phyloP scores from a whole-genome alignment of 2,329 filamentous ascomycete genomes.

The Neofusicoccum sp. region DNA sequence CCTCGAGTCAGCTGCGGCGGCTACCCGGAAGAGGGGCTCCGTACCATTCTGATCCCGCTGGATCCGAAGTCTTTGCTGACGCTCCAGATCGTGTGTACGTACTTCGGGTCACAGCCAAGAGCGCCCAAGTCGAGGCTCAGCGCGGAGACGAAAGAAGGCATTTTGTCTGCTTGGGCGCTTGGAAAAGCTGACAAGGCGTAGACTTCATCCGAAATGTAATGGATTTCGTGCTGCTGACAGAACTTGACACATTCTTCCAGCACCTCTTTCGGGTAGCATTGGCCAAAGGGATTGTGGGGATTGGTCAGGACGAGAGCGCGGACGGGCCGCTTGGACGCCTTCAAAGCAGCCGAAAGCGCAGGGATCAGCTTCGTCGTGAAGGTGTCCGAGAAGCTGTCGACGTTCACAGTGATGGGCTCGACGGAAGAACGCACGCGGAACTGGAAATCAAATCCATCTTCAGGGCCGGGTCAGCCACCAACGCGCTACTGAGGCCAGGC shows the following conservation, averaged over 20 bases:
- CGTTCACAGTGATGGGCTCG: conserved; percentile 22
- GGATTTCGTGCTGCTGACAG: conserved; percentile 30
- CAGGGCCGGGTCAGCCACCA: neutral
- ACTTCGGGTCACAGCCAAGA: conserved; percentile 20
- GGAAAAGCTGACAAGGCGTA: conserved; percentile 34
- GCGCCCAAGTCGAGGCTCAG: conserved; percentile 24
- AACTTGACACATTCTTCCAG: conserved; percentile 28
- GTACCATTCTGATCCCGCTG: conserved; percentile 31
- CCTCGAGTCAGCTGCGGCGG: too few species aligned
- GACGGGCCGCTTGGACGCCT: conserved; percentile 25
- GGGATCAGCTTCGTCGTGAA: conserved; percentile 21
- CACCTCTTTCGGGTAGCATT: conserved; percentile 27
- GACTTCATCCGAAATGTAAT: conserved; percentile 37
- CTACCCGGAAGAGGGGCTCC: neutral
- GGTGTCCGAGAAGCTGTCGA: conserved; percentile 19
- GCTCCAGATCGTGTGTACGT: conserved; percentile 34
- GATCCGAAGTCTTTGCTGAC: conserved; percentile 35
- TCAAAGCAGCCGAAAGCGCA: conserved; percentile 20
- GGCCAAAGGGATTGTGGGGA: conserved; percentile 43
- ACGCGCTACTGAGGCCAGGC: too few species aligned
- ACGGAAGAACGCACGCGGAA: conserved; percentile 21
- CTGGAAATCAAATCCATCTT: conserved; percentile 26
- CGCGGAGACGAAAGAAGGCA: conserved; percentile 26
- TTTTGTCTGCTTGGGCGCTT: neutral
- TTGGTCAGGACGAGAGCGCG: conserved; percentile 44